Percentiles rank a stretch among this genome's conserved stretches.
These are phyloP conservation scores for Jackrogersella multiformis DNA, from an alignment of 495 filamentous ascomycete genomes.

Conservation along the genomic window DNA sequence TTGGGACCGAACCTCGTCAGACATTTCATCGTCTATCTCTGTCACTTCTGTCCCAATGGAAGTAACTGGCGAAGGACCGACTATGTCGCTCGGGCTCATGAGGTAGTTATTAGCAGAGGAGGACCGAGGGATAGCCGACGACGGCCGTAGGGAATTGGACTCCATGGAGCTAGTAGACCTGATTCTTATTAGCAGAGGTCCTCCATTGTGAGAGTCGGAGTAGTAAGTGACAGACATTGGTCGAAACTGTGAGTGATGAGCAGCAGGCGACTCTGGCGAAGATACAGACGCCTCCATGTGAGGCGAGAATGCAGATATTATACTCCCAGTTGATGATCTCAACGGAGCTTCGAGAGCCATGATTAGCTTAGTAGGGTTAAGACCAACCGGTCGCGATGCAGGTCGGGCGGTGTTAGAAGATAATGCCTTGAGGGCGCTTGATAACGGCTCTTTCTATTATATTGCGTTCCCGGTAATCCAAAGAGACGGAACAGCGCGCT, in stretches of 20 bases:
- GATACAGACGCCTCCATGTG: slow-evolving; percentile 67
- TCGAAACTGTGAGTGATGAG: slow-evolving; percentile 57
- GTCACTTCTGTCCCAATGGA: slow-evolving; percentile 77
- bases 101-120: slow-evolving; percentile 49
- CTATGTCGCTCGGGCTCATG: slow-evolving; percentile 64
- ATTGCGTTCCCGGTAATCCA: slow-evolving; percentile 22
- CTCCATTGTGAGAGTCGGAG: neutral
- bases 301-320: slow-evolving; percentile 68
- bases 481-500: slow-evolving; percentile 25
- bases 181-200: slow-evolving; percentile 22
- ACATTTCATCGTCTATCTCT: slow-evolving; percentile 76
- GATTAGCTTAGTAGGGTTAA: slow-evolving; percentile 27
- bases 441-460: slow-evolving; percentile 26
- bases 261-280: slow-evolving; percentile 62
- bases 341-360: slow-evolving; percentile 71
- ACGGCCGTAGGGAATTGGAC: slow-evolving; percentile 55
- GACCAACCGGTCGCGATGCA: slow-evolving; percentile 21
- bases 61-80: slow-evolving; percentile 79
- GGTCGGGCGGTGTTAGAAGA: slow-evolving; percentile 13
- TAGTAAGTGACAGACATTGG: slow-evolving; percentile 55
- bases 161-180: slow-evolving; percentile 53
- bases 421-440: slow-evolving; percentile 32
- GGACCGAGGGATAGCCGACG: slow-evolving; percentile 34
- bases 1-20: slow-evolving; percentile 55
- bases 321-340: slow-evolving; percentile 61